phyloP scores from a whole-genome alignment of 2,329 filamentous ascomycete species.

The Aspergillus tamarii region DNA sequence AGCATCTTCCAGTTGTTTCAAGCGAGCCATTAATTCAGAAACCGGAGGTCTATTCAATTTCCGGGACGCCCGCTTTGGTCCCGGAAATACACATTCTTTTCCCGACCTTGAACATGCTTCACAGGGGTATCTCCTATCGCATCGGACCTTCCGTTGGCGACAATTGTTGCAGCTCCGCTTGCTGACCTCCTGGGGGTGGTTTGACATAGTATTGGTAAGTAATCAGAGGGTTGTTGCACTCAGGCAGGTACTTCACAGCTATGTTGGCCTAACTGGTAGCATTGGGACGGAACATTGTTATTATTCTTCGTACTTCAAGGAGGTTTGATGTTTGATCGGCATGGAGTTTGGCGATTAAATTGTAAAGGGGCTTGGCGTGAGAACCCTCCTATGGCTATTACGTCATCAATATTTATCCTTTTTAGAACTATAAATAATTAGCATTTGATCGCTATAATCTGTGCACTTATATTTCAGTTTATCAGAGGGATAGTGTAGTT shows the following conservation, averaged over 20 bases:
- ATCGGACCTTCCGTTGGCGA: slow-evolving; percentile 37
- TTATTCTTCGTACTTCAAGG: not conserved
- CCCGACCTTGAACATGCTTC: slow-evolving; percentile 17
- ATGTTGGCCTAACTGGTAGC: not conserved
- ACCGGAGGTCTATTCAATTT: slow-evolving; percentile 24
- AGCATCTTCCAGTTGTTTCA: slow-evolving; percentile 22
- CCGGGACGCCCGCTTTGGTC: slow-evolving; percentile 22
- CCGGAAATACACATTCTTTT: slow-evolving; percentile 22
- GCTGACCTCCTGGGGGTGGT: not conserved
- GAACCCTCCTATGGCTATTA: not conserved
- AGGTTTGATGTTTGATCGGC: not conserved
- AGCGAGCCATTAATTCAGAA: slow-evolving; percentile 17
- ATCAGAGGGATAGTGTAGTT: too few relatives aligned
- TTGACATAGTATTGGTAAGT: not conserved
- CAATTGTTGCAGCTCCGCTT: slow-evolving; percentile 33
- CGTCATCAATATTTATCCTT: not conserved
- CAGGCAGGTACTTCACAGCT: not conserved
- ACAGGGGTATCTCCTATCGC: slow-evolving; percentile 37
- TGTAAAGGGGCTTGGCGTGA: not conserved
- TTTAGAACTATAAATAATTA: too few relatives aligned
- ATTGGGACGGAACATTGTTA: not conserved
- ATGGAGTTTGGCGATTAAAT: not conserved
- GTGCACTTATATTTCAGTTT: too few relatives aligned
- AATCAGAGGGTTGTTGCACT: not conserved
- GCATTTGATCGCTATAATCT: too few relatives aligned